Evolutionary conservation across 768 basidiomycete species (phyloP), one percentile per base, ranked within the genome.

Genomic region (Clathrus columnatus): DNA sequence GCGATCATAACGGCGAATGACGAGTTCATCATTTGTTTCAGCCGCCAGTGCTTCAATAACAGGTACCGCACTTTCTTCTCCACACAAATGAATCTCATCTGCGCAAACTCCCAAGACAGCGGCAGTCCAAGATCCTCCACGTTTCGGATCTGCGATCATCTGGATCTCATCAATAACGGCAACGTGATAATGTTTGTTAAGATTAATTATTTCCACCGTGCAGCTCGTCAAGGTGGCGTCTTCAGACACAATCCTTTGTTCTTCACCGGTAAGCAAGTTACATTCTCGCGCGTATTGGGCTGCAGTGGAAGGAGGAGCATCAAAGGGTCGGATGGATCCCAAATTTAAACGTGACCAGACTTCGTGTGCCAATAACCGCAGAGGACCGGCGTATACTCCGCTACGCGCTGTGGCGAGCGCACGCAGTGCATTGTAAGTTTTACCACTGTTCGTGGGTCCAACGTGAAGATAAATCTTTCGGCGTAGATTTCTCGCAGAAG

Each of bases 101-200:
- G 93, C 92, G 53, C 75, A 69, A 1, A 85, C 48, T 2, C 90
- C 88, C 18, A 96, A 68, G 1, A 99, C 77, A 0, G 92, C 93
- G 11, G 67, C 64, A 7, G 88, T 87, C 95, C 96, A 99, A 0
- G 81, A 81, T 23, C 70, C 73, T 0, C 96, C 95, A 16, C 96
- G 82, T 2, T 82, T 72, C 0, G 74, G 68, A 67, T 97, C 91
- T 0, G 79, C 79, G 17, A 98, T 81, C 87, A 98, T 87, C 72
- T 98, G 96, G 48, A 99, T 97, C 72, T 98, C 95, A 67, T 97
- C 96, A 45, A 99, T 75, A 46, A 99, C 93, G 0, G 84, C 93
- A 21, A 98, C 91, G 50, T 95, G 91, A 53, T 71, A 73, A 3
- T 57, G 57, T 17, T 48, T 59, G 1, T 60, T 58, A 8, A 72